phyloP scores from a whole-genome alignment of 2,329 filamentous ascomycete species.

The Plectosphaerella sp. region DNA sequence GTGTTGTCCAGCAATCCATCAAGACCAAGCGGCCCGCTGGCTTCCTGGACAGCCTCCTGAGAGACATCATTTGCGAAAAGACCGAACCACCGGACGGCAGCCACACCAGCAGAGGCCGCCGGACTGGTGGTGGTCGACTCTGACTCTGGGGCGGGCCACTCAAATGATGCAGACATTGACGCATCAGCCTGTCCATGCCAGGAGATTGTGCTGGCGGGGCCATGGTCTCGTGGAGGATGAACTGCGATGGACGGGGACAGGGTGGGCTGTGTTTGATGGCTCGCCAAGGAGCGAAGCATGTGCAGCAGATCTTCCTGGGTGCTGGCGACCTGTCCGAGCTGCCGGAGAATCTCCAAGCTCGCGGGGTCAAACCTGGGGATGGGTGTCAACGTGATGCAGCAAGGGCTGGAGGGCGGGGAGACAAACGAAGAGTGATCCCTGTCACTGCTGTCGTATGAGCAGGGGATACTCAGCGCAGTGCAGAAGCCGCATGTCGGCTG shows the following conservation, averaged over 20 bases:
- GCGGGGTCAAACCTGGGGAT: background rate
- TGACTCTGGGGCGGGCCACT: background rate
- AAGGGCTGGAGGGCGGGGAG: too few species aligned
- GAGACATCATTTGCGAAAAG: constrained; percentile 7
- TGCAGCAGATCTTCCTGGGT: background rate
- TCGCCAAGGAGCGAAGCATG: background rate
- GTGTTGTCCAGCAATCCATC: background rate
- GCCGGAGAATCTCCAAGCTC: background rate
- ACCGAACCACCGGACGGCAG: constrained; percentile 4
- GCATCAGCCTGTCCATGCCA: background rate
- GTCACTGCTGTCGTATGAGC: background rate
- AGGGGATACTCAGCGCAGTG: background rate
- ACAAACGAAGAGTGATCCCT: background rate
- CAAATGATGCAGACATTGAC: background rate
- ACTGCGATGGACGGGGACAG: too few species aligned
- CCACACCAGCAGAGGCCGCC: background rate
- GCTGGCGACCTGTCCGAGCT: background rate
- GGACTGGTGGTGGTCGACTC: background rate
- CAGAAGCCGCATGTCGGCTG: constrained; percentile 15
- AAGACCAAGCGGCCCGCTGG: background rate
- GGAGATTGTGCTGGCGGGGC: background rate
- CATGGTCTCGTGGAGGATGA: too few species aligned
- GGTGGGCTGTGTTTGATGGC: background rate
- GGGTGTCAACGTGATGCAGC: too few species aligned
- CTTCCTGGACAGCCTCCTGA: constrained; percentile 2